Evolutionary conservation across 495 filamentous ascomycete genomes (phyloP), one percentile per base, ranked within the genome.

Genomic region (Xylaria cubensis): DNA sequence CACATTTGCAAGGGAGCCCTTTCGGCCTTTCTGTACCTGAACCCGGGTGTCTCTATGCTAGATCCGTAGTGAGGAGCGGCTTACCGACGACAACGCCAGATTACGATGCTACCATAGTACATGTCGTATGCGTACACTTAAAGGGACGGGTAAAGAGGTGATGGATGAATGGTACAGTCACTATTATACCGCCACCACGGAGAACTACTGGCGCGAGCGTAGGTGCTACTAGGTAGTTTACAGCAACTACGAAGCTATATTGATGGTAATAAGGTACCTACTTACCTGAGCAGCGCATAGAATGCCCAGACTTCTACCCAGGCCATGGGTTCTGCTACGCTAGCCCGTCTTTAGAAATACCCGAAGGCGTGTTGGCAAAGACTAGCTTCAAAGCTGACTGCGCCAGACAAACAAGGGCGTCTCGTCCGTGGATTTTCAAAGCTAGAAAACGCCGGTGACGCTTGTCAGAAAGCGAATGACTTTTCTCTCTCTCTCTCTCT

Each of bases 401-500:
- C 41, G 42, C 61, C 63, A 44, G 39, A 44, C 61, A 44, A 24
- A 42, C 61, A 24, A 64, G 61, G 21, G 36, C 61, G 12, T 64
- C 21, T 13, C n/a, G 13, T 42, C 39, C 36, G 44, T 17, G 39
- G 61, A 64, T 64, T 64, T 34, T 44, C 36, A 29, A 21, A 64
- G 61, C 61, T 26, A 42, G 61, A 48, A 50, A 50, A 21, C 21
- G 42, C 42, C 24, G n/a, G 32, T 41, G 29, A 53, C 46, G 32
- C 64, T 67, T 67, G 32, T 12, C 24, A 67, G 64, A 26, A 65
- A 9, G 64, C 46, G 44, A 67, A 53, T 53, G 44, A 29, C 32
- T 67, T 61, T 21, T 61, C 39, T n/a, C 36, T 29, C n/a, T 50
- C 39, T n/a, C 36, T 39, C 36, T 39, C 1, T 39, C 7, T 8